These are phyloP conservation scores for Tagetes erecta DNA, from an alignment of 129 eudicot genomes.

Conservation along the genomic window DNA sequence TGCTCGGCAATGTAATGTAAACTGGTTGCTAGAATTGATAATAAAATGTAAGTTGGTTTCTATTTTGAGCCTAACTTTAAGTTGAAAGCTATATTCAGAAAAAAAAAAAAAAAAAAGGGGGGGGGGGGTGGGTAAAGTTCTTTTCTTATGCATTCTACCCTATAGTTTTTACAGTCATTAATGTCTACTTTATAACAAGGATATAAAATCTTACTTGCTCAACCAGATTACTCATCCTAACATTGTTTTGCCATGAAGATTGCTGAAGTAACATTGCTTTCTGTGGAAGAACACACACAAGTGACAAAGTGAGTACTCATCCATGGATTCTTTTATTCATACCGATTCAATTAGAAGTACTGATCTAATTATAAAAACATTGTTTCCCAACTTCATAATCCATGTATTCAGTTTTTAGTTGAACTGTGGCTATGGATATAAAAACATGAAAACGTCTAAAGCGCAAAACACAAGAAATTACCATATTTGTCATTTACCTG, in stretches of 20 bases:
- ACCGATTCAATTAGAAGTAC: constrained; percentile 1
- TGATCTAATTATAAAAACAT: neutral
- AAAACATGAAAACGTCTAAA: neutral
- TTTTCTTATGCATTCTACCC: neutral
- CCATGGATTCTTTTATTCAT: constrained; percentile 9
- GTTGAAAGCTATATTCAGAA: neutral
- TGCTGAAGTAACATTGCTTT: constrained; percentile 92
- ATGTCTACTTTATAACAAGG: neutral
- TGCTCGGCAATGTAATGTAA: neutral
- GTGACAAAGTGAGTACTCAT: neutral
- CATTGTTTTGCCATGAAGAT: constrained; percentile 97
- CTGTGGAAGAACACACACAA: constrained; percentile 43
- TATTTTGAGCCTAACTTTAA: neutral
- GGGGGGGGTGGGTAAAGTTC: too few relatives aligned
- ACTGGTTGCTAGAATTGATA: neutral
- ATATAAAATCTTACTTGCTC: constrained; percentile 79
- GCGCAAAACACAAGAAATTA: constrained; percentile 1
- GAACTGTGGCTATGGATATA: neutral
- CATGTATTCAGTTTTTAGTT: neutral
- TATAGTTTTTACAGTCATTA: neutral
- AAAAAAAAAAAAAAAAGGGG: too few relatives aligned
- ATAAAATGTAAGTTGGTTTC: neutral
- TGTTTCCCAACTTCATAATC: constrained; percentile 3
- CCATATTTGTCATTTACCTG: constrained; percentile 57
- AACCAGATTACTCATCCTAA: constrained; percentile 83